Evolutionary conservation across 2,329 filamentous ascomycete species (phyloP), one percentile per base, ranked within the genome.

Genomic region (Claviceps sp.): DNA sequence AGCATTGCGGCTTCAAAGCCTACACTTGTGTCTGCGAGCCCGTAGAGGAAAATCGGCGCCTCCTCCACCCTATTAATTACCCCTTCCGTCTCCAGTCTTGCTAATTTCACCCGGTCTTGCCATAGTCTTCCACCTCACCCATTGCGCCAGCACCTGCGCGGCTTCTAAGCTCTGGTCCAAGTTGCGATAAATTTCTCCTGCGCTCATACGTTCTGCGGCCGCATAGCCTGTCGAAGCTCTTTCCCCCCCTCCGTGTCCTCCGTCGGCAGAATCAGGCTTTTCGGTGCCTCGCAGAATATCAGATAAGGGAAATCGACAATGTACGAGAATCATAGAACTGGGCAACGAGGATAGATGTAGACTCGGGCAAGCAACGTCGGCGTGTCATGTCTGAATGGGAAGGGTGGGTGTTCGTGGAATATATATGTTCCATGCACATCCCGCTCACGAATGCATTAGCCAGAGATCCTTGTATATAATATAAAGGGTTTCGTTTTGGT

Each of bases 131-230:
- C 91, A 98, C 74, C 87, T 98, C 63, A 84, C 87, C 63, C 93
- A 97, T 79, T 98, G 93, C 77, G 88, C 91, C 58, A 87, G 81
- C 64, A 76, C 85, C 68, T 98, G 93, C 70, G 91, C 93, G 57
- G 93, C 93, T 51, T 90, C 91, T 65, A 96, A 95, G 83, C 85
- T 98, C 64, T 98, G 88, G 82, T 80, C 83, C 59, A 76, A 83
- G 72, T 86, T 97, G 69, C 94, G 91, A 80, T 97, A 95, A 79
- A 74, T 54, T 40, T 20, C 16, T 26, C 23, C 43, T 44, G 20
- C 49, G 20, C 37, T 34, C 42, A 29, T 23, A 42, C 14, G 16
- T 43, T 37, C 40, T 26, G 22, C 39, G 20, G 29, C 34, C 13
- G 16, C 40, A 26, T 37, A 16, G 45, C 42, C 29, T 11, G 42